Evolutionary conservation across 345 rosid species (phyloP).

Genomic region (Eucalyptus polybractea): DNA sequence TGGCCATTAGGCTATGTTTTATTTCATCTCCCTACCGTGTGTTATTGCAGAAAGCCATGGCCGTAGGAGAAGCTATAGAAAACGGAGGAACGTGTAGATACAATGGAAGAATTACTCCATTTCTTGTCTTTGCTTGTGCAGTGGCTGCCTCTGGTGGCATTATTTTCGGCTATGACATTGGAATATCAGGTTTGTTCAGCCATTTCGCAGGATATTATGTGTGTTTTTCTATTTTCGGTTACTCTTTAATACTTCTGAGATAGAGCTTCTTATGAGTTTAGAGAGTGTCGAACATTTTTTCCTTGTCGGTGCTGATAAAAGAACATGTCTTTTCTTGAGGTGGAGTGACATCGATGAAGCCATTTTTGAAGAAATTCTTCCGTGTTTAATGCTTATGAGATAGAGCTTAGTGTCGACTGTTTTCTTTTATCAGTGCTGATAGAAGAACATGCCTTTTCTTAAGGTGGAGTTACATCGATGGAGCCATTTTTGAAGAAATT

Average conservation of each 20-base stretch:
- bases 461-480: slow-evolving; percentile 3
- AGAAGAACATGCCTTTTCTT: not conserved
- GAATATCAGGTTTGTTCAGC: not conserved
- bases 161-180: not conserved
- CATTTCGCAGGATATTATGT: not conserved
- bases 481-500: not conserved
- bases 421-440: not conserved
- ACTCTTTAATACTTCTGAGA: not conserved
- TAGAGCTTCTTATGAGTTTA: not conserved
- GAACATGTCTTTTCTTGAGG: not conserved
- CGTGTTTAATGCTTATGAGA: not conserved
- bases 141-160: not conserved
- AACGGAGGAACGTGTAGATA: not conserved
- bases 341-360: not conserved
- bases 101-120: not conserved
- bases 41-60: not conserved
- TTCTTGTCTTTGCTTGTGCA: not conserved
- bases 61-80: not conserved
- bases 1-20: not conserved
- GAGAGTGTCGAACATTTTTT: not conserved
- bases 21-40: not conserved
- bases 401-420: not conserved
- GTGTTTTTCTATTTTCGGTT: not conserved
- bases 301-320: not conserved
- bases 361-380: not conserved